Evolutionary conservation across 164 flowering plant species (phyloP).

Genomic region (Vitis cinerea): DNA sequence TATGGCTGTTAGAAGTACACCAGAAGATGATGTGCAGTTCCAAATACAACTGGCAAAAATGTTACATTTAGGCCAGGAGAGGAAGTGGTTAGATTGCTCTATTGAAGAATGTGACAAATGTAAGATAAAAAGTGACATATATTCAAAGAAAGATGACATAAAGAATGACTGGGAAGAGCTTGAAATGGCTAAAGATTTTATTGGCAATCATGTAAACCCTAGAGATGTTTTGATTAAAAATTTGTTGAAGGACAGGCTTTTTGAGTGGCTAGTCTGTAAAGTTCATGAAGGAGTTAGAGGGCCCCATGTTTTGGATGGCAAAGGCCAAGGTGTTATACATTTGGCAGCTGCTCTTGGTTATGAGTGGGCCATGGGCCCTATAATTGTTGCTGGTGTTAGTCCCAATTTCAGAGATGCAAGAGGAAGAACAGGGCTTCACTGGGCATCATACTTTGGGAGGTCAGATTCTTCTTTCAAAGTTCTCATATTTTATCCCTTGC

Average conservation of each 20-base stretch:
- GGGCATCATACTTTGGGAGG: constrained; percentile 88
- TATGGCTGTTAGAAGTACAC: constrained; percentile 19
- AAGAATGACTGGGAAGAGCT: constrained; percentile 28
- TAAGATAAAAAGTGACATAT: constrained; percentile 26
- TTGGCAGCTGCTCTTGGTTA: constrained; percentile 84
- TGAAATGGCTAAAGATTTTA: constrained; percentile 14
- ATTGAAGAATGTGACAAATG: constrained; percentile 48
- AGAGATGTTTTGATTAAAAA: constrained; percentile 44
- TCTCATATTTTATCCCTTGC: too few relatives aligned
- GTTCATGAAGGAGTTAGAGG: constrained; percentile 60
- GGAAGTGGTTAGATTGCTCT: constrained; percentile 40
- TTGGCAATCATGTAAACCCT: constrained; percentile 19
- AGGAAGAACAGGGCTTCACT: constrained; percentile 77
- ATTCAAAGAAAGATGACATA: constrained; percentile 18
- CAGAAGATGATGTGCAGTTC: constrained; percentile 46
- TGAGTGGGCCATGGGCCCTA: constrained; percentile 64
- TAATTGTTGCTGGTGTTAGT: constrained; percentile 64
- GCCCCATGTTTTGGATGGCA: constrained; percentile 47
- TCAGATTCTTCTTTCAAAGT: constrained; percentile 22
- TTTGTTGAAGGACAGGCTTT: constrained; percentile 55
- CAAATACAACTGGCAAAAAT: constrained; percentile 56
- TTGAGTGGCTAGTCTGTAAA: constrained; percentile 59
- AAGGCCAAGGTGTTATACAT: constrained; percentile 72
- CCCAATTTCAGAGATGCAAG: constrained; percentile 64
- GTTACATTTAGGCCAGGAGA: constrained; percentile 29